Base-by-base conservation (phyloP, 306 rosid genomes). In the Fragaria vesca region DNA sequence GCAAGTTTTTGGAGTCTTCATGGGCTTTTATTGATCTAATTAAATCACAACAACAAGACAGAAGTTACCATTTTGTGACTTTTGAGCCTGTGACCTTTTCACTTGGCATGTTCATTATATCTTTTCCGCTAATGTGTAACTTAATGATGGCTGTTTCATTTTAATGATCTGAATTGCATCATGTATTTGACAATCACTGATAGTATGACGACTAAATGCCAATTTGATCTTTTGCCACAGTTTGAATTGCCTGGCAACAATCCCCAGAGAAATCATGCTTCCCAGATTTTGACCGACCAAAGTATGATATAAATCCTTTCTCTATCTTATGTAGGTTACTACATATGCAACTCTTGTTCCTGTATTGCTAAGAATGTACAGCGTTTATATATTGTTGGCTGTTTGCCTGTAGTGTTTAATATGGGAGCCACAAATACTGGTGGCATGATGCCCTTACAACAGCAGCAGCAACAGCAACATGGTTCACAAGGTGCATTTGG, bases 211-310 rank as follows among this genome's bases (percentile, higher is more conserved):
- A 43, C 69, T 81, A 52, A 54, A 73, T 77, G 32, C 47, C 32
- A 32, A 76, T 79, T 68, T 52, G 50, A 57, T 83, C 54, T 79
- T 40, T 54, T 83, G 68, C 82, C 70, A 34, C 90, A 87, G 97
- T 88, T 70, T 40, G 95, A 88, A 66, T 73, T 87, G 82, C 69
- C 98, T 24, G 96, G 95, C 72, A 92, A 85, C 92, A 94, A 90
- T 81, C 86, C 93, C 74, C 97, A 92, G 87, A 80, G 97, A 63
- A 89, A 82, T 79, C 98, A 92, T 71, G 74, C 97, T 69, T 81
- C 96, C 77, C 98, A 90, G 80, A 89, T 89, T 79, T 79, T 90
- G 93, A 81, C 83, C 30, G 97, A 94, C 83, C 98, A 92, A 82
- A 90, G 98, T 92, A 94, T 20, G 89, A 74, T 80, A 63, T 43